Evolutionary conservation across 2,329 filamentous ascomycete species (phyloP).

Genomic region (Nothophoma quercina): DNA sequence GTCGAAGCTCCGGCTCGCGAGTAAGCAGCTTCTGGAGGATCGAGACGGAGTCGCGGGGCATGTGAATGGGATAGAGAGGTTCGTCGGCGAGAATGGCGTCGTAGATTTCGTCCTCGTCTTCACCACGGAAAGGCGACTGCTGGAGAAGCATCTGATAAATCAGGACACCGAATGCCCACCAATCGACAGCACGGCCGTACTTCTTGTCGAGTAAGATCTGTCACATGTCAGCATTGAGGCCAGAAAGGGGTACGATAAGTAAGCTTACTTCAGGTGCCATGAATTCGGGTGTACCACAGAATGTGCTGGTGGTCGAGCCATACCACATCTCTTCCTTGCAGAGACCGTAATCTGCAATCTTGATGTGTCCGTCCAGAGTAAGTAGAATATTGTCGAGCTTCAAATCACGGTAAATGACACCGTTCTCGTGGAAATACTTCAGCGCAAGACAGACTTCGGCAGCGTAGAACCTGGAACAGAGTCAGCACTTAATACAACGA

Average conservation of each 20-base stretch:
- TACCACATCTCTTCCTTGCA: constrained; percentile 99
- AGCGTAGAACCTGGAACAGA: constrained; percentile 79
- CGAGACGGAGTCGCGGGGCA: constrained; percentile 96
- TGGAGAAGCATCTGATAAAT: constrained; percentile 99
- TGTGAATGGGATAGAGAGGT: constrained; percentile 96
- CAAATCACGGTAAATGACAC: constrained; percentile 90
- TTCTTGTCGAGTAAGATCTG: constrained; percentile 98
- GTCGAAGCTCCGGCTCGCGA: constrained; percentile 88
- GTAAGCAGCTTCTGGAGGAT: constrained; percentile 97
- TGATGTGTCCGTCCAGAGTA: constrained; percentile 95
- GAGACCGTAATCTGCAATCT: constrained; percentile 97
- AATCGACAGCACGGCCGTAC: constrained; percentile 95
- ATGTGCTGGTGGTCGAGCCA: constrained; percentile 93
- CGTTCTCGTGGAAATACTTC: constrained; percentile 99
- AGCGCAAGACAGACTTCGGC: constrained; percentile 95
- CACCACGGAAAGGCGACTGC: constrained; percentile 97
- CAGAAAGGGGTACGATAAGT: too few relatives aligned
- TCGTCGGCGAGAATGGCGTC: constrained; percentile 98
- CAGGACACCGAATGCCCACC: constrained; percentile 99
- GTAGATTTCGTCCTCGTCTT: constrained; percentile 99
- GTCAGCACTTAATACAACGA: constrained; percentile 20
- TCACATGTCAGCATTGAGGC: background rate
- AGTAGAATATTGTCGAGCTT: constrained; percentile 90
- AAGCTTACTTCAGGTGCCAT: constrained; percentile 89
- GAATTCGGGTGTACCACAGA: constrained; percentile 99